Evolutionary conservation across 768 basidiomycete species (phyloP).

Genomic region (Leccinum pellstonianum): DNA sequence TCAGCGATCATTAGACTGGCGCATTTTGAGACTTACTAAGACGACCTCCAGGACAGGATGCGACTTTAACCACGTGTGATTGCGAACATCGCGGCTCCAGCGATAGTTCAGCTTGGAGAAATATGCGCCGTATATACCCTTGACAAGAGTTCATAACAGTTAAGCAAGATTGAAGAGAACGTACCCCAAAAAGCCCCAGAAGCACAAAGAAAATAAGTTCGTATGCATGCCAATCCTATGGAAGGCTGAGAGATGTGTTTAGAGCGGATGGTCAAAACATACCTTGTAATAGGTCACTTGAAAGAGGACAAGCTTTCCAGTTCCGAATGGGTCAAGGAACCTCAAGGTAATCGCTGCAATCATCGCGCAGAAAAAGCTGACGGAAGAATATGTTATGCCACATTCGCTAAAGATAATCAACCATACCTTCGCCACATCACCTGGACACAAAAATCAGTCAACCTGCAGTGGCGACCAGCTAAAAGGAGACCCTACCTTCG

Average conservation of each 20-base stretch:
- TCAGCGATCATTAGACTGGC: conserved; percentile 11
- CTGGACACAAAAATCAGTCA: conserved; percentile 32
- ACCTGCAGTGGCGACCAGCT: neutral
- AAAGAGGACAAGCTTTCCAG: conserved; percentile 90
- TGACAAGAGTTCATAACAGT: conserved; percentile 12
- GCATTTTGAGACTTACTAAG: conserved; percentile 48
- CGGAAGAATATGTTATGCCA: conserved; percentile 15
- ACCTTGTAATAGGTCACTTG: conserved; percentile 89
- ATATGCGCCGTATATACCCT: conserved; percentile 93
- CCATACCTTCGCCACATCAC: conserved; percentile 91
- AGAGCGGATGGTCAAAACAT: neutral
- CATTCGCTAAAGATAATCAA: neutral
- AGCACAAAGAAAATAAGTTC: conserved; percentile 84
- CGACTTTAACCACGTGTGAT: conserved; percentile 72
- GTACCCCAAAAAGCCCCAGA: conserved; percentile 86
- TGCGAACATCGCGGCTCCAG: conserved; percentile 83
- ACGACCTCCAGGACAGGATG: conserved; percentile 85
- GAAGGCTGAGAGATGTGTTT: conserved; percentile 4
- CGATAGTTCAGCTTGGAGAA: conserved; percentile 90
- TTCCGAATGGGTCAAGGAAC: conserved; percentile 94
- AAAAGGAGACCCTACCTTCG: conserved; percentile 55
- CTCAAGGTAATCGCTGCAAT: conserved; percentile 93
- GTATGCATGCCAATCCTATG: conserved; percentile 88
- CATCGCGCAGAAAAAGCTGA: conserved; percentile 96
- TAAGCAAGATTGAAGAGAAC: conserved; percentile 22